Conservation (phyloP, 257 asterid genomes). For the Penstemon newberryi region DNA sequence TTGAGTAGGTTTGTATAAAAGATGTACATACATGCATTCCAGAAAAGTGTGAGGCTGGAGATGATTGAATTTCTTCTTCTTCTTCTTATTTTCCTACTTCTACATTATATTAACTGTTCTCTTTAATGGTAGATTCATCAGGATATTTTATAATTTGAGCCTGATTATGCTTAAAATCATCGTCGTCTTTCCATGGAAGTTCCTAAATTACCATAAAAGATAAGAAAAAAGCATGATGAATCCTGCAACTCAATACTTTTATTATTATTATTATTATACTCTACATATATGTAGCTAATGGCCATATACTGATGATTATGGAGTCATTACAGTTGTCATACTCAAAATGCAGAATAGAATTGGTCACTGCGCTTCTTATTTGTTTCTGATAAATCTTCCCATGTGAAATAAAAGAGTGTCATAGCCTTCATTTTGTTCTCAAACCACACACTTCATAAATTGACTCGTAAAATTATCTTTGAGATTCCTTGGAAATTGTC, state of each 20-base stretch:
- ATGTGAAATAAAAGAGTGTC: no score
- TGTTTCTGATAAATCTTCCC: not conserved
- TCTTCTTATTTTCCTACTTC: not conserved
- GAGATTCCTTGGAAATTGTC: not conserved
- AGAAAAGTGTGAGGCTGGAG: slow-evolving; percentile 18
- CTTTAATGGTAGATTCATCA: not conserved
- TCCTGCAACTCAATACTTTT: not conserved
- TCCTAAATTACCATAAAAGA: not conserved
- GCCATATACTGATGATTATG: not conserved
- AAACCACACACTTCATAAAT: no score
- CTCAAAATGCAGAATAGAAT: not conserved
- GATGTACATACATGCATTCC: slow-evolving; percentile 29
- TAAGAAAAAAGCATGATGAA: not conserved
- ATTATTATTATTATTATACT: not conserved
- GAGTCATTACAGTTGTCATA: not conserved
- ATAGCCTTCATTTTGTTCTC: no score
- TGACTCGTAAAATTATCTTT: not conserved
- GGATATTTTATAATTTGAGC: not conserved
- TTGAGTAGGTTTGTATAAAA: slow-evolving; percentile 29
- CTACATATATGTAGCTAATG: not conserved
- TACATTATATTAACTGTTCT: not conserved
- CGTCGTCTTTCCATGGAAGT: not conserved
- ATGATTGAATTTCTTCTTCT: slow-evolving; percentile 13
- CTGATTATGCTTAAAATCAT: not conserved
- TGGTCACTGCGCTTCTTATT: not conserved